Evolutionary conservation across 2,329 filamentous ascomycete genomes (phyloP), one percentile per base, ranked within the genome.

Genomic region (Fusarium staphyleae): DNA sequence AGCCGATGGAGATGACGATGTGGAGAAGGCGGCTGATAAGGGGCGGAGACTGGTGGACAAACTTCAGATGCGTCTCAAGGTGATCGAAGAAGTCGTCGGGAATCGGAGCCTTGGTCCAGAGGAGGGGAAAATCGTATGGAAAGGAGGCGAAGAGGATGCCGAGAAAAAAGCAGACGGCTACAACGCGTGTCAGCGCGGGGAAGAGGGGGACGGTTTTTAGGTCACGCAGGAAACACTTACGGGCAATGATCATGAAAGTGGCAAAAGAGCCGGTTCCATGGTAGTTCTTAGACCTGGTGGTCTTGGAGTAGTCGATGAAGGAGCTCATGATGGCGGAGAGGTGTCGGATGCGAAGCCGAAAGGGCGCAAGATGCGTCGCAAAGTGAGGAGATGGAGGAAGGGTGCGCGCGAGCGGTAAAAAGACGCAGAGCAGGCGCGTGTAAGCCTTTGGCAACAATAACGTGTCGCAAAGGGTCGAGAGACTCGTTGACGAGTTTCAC

Each of bases 71-170:
- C 40, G 84, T 83, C 78, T 98, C 93, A 58, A 97, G 87, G 70
- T 93, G 87, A 73, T 88, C 84, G 72, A 90, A 93, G 83, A 93
- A 96, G 35, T 81, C 72, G 32, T 81, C 79, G 55, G 83, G 81
- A 46, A 89, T 80, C 48, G 80, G 81, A 34, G 84, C 86, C 24
- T 85, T 85, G 44, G 87, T 88, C 83, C 91, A 96, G 47, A 96
- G 88, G 59, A 95, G 87, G 55, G 91, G 89, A 78, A 91, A 95
- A 81, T 96, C 95, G 81, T 98, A 99, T 57, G 95, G 93, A 76
- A 98, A 96, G 60, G 88, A 87, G 67, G 92, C 92, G 84, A 98
- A 99, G 75, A 99, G 88, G 74, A 98, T 92, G 67, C 95, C 95
- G 62, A 99, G 89, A 84, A 98, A 96, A 85, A 99, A 99, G 75